A percentile compares a stretch with the other conserved stretches of the same genome.
Evolutionary conservation across 2,329 filamentous ascomycete genomes (phyloP).

Genomic region (Neofusicoccum cordaticola): DNA sequence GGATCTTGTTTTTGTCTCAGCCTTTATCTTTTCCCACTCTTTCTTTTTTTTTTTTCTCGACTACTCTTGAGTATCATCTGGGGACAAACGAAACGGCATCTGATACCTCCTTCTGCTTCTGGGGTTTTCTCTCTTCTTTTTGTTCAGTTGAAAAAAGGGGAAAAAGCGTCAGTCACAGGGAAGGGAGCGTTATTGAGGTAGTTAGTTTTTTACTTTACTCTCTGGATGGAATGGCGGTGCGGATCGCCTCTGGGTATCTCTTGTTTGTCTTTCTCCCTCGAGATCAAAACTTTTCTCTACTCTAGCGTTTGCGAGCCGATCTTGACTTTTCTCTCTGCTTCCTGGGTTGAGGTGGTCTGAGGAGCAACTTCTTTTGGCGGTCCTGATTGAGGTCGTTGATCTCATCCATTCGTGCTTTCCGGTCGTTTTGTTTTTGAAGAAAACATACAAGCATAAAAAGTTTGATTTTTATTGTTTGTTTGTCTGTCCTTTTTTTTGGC

Average conservation of each 20-base stretch:
- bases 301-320: neutral
- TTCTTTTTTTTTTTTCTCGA: neutral
- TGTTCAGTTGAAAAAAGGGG: neutral
- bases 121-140: neutral
- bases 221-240: neutral
- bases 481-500: neutral
- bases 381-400: too few species aligned
- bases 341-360: too few species aligned
- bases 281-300: neutral
- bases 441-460: neutral
- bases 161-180: neutral
- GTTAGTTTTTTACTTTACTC: neutral
- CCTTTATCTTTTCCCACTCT: neutral
- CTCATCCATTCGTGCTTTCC: neutral
- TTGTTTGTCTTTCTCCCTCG: neutral
- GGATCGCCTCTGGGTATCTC: neutral
- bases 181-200: neutral
- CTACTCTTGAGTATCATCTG: neutral
- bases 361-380: too few species aligned
- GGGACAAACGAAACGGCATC: neutral
- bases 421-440: neutral
- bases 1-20: neutral
- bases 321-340: too few species aligned
- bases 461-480: neutral
- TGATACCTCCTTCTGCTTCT: slow-evolving; percentile 9